A percentile compares a stretch with the other conserved stretches of the same genome.
phyloP scores from a whole-genome alignment of 2,329 filamentous ascomycete genomes.

The Aspergillus thermomutatus region DNA sequence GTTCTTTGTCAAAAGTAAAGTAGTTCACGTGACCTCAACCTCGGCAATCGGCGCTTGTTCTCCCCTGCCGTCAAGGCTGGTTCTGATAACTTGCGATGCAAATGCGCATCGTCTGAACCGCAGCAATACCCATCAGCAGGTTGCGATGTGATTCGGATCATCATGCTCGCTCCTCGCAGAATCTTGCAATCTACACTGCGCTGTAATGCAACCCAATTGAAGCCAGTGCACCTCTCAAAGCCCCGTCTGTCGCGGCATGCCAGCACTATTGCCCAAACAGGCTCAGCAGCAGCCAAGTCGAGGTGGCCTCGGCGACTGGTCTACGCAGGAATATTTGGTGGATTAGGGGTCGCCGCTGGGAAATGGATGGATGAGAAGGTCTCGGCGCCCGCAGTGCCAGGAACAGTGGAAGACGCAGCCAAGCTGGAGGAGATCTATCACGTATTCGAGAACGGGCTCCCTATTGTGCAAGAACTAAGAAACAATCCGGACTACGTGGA shows the following conservation, averaged over 20 bases:
- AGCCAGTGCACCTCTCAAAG: conserved; percentile 2
- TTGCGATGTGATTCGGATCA: conserved; percentile 20
- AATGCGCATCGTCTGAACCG: background rate
- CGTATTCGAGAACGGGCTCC: conserved; percentile 31
- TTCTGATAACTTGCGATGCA: background rate
- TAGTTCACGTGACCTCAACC: background rate
- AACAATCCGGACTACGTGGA: conserved; percentile 39
- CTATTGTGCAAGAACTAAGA: conserved; percentile 37
- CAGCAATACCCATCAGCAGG: background rate
- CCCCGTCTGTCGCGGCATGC: conserved; percentile 14
- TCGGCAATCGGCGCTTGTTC: background rate
- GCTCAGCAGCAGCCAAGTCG: conserved; percentile 17
- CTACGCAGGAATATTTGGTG: conserved; percentile 34
- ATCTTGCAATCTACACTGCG: conserved; percentile 21
- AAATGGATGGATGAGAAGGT: conserved; percentile 22
- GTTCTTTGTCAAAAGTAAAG: background rate
- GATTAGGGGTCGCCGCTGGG: conserved; percentile 27
- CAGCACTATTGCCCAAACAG: conserved; percentile 18
- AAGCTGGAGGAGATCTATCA: conserved; percentile 28
- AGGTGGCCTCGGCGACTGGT: conserved; percentile 35
- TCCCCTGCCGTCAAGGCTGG: background rate
- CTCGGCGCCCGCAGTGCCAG: conserved; percentile 28
- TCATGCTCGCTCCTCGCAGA: conserved; percentile 25
- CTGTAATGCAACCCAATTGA: conserved; percentile 2
- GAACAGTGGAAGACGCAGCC: conserved; percentile 30